Base-by-base conservation (phyloP, 1,284 basidiomycete genomes). In the Ustilago hordei region DNA sequence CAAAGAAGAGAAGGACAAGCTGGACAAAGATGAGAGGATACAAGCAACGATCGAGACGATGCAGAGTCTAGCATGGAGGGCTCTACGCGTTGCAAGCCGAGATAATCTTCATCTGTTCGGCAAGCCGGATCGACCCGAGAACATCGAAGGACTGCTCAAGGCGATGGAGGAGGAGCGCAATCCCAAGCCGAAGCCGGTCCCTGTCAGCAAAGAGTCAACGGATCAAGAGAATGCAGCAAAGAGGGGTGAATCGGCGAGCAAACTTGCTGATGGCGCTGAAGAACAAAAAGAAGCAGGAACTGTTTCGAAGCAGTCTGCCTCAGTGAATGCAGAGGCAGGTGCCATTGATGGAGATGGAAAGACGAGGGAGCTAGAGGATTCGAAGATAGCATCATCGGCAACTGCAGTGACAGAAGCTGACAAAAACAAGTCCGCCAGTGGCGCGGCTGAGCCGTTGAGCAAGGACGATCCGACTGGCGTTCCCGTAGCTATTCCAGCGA, bases 51-150 rank as follows among this genome's bases (percentile, higher is more conserved):
- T 72, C 28, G 73, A 77, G 48, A 69, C 62, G 6, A 60, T 67
- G 64, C 79, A 83, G 64, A 75, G 80, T 55, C 60, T 83, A n/a
- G 75, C 77, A 19, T 83, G 81, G 81, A 72, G 81, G 19, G 80
- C 81, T 11, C 54, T 83, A 48, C 74, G 81, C 8, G 68, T 79
- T 8, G 78, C 75, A 1, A 75, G 67, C 36, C 60, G 55, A 3
- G 67, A 74, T 17, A 69, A 75, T 12, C 45, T 83, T 52, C 79
- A 79, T 47, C 59, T 83, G 31, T 73, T 83, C 34, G 67, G 68
- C 15, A 64, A 69, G 50, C 75, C 70, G 38, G 53, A 68, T 19
- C 65, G 69, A 47, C 69, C 75, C 6, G 81, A 82, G 34, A 67
- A 83, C 55, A 67, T 82, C 32, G 58, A 60, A 1, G 68, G 60